phyloP scores from a whole-genome alignment of 139 green algal genomes.

The Asterochloris sp. region DNA sequence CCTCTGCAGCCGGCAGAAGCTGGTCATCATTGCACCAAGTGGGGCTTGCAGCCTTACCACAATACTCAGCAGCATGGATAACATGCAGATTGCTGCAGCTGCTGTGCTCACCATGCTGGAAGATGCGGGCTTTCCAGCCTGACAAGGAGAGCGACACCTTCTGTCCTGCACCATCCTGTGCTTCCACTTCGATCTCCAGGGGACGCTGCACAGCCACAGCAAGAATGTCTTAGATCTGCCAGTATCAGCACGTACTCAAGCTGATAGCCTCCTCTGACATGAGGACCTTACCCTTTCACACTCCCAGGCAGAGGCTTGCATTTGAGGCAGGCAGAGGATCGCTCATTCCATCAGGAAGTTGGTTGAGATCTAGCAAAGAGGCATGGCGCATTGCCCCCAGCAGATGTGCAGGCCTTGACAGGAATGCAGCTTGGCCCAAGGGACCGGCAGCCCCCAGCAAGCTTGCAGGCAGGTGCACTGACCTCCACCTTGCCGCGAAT shows the following conservation, averaged over 20 bases:
- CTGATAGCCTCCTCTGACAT: neutral
- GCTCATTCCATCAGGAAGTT: neutral
- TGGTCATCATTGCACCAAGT: neutral
- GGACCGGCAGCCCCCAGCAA: neutral
- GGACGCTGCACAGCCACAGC: neutral
- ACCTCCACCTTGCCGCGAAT: neutral
- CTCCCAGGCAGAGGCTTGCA: neutral
- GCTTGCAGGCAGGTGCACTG: neutral
- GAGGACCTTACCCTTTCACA: neutral
- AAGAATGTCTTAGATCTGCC: neutral
- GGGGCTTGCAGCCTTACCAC: neutral
- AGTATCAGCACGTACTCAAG: no score
- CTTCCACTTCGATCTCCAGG: slow-evolving; percentile 80
- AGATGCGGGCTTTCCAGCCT: slow-evolving; percentile 87
- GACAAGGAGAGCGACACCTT: slow-evolving; percentile 65
- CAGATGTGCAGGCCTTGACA: neutral
- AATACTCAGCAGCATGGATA: neutral
- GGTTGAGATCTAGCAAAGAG: neutral
- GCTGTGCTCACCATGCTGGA: slow-evolving; percentile 99
- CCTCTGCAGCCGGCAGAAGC: no score
- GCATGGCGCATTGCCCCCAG: neutral
- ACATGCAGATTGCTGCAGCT: slow-evolving; percentile 44
- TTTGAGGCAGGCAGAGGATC: neutral
- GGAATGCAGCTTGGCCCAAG: neutral
- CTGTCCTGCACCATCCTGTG: slow-evolving; percentile 77